phyloP scores from a whole-genome alignment of 305 asterid species.

The Fraxinus albicans region DNA sequence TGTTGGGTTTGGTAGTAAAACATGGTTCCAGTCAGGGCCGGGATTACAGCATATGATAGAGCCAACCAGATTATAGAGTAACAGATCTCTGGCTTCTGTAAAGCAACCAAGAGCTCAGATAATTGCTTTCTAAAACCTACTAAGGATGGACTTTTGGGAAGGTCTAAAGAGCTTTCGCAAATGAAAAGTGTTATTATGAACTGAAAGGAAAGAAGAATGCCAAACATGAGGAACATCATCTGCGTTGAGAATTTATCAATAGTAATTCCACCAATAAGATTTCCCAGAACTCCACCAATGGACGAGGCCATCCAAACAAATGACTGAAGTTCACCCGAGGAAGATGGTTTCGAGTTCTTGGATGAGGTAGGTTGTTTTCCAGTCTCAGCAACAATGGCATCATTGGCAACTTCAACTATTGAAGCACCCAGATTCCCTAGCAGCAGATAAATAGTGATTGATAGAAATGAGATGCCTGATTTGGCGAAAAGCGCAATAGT shows the following conservation, averaged over 20 bases:
- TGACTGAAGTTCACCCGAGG: conserved; percentile 78
- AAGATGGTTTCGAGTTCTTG: conserved; percentile 45
- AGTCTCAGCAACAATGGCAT: conserved; percentile 93
- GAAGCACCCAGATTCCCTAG: conserved; percentile 93
- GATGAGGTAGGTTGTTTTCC: conserved; percentile 55
- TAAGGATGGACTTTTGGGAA: conserved; percentile 56
- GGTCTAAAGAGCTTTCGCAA: conserved; percentile 62
- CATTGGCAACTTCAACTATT: conserved; percentile 90
- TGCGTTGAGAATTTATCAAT: conserved; percentile 54
- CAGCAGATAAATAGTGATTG: conserved; percentile 68
- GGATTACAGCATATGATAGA: conserved; percentile 70
- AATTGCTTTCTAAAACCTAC: conserved; percentile 51
- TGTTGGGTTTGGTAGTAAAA: conserved; percentile 91
- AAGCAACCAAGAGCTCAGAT: conserved; percentile 56
- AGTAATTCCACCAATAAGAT: conserved; percentile 66
- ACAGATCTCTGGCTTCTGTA: conserved; percentile 62
- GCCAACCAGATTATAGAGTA: conserved; percentile 75
- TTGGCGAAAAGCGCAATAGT: conserved; percentile 53
- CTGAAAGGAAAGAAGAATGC: conserved; percentile 63
- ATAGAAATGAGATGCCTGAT: conserved; percentile 64
- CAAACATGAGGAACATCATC: conserved; percentile 54
- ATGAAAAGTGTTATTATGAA: conserved; percentile 58
- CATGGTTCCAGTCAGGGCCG: conserved; percentile 88
- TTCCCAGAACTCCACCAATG: conserved; percentile 80
- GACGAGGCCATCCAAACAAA: conserved; percentile 94